phyloP scores from a whole-genome alignment of 148 eudicot species.

The Vaccinium corymbosum region DNA sequence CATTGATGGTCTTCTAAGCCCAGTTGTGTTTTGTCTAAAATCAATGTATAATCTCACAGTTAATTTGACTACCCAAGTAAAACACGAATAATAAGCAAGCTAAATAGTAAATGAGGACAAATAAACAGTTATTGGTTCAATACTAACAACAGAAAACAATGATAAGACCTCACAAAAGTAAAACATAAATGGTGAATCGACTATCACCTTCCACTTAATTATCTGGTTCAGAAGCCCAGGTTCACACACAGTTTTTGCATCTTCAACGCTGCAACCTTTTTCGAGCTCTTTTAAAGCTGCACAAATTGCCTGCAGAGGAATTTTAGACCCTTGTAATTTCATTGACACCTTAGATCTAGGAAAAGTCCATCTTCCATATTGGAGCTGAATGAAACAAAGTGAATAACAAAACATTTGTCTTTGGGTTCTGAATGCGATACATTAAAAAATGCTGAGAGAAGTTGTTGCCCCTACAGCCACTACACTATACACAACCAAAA shows the following conservation, averaged over 20 bases:
- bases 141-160: neutral
- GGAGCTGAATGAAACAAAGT: neutral
- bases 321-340: neutral
- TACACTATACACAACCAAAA: slow-evolving; percentile 1
- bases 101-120: neutral
- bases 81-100: neutral
- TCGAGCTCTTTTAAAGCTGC: slow-evolving; percentile 60
- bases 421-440: neutral
- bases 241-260: slow-evolving; percentile 67
- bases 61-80: neutral
- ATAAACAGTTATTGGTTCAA: neutral
- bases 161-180: neutral
- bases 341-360: slow-evolving; percentile 1
- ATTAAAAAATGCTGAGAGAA: neutral
- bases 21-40: neutral
- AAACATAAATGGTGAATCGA: neutral
- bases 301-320: slow-evolving; percentile 61
- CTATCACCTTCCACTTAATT: slow-evolving; percentile 66
- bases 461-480: neutral
- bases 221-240: slow-evolving; percentile 56
- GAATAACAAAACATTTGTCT: neutral
- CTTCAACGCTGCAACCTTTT: slow-evolving; percentile 57
- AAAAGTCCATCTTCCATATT: slow-evolving; percentile 2
- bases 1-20: slow-evolving; percentile 1
- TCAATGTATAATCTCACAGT: neutral